Conservation (phyloP, 345 rosid species). For the Sapria himalayana region DNA sequence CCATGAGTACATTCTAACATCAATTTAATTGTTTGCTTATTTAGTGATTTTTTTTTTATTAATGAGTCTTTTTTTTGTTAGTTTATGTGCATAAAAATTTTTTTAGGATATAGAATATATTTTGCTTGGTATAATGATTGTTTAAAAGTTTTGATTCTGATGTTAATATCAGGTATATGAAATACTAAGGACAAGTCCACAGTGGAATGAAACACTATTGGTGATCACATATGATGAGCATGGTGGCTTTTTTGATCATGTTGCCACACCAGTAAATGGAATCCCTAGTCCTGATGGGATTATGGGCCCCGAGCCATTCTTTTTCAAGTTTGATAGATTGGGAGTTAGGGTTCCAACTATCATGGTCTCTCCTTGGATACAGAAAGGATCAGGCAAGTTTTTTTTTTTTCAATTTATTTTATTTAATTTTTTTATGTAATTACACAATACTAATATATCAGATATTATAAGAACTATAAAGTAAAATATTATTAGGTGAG, state of each 20-base stretch:
- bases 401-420: not conserved
- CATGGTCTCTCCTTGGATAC: slow-evolving; percentile 63
- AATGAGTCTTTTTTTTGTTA: no score
- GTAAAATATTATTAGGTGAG: no score
- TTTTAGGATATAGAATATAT: no score
- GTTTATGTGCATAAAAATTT: no score
- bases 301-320: slow-evolving; percentile 62
- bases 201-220: slow-evolving; percentile 62
- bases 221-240: slow-evolving; percentile 88
- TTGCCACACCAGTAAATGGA: slow-evolving; percentile 56
- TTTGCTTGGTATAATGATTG: no score
- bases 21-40: no score
- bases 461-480: no score
- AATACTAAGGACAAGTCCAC: slow-evolving; percentile 69
- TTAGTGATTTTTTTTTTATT: no score
- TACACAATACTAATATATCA: no score
- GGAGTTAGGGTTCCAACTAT: slow-evolving; percentile 84
- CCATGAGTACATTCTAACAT: no score
- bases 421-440: no score
- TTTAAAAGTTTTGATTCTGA: not conserved
- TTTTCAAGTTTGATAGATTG: slow-evolving; percentile 43
- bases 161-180: slow-evolving; percentile 30
- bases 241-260: slow-evolving; percentile 84
- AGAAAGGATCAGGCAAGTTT: slow-evolving; percentile 45
- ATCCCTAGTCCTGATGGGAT: slow-evolving; percentile 80